Evolutionary conservation across 2,329 filamentous ascomycete genomes (phyloP), one percentile per base, ranked within the genome.

Genomic region (Thelonectria olida): DNA sequence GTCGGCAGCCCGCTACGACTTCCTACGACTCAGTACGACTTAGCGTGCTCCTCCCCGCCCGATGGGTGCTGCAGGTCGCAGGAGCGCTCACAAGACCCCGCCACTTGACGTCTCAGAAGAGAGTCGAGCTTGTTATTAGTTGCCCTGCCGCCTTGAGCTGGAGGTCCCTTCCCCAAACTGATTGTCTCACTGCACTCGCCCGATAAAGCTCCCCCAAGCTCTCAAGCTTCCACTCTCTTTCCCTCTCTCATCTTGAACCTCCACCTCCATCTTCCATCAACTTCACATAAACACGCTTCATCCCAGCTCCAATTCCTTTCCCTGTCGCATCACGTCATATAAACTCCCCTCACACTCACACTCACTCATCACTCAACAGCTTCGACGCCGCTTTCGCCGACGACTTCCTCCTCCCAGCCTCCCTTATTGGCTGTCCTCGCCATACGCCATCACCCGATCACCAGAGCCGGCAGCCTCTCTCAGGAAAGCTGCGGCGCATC

Each of bases 401-500:
- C 52, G 60, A 68, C 54, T 45, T 23, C 20, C 62, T 73, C 44
- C 65, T 68, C 47, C 63, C 67, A 23, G 62, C 61, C 55, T 67
- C 66, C 36, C 52, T 67, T 58, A 6, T 12, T 12, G 64, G 65
- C 45, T 74, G 69, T 53, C 68, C 66, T 45, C 69, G 62, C 34
- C 73, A 72, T 58, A 65, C 55, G 39, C 57, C 66, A 44, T 64
- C 69, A 5, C 61, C 63, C 27, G 58, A 72, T 56, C 61, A 51
- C 38, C 65, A 69, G 23, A 58, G 41, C 34, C 67, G 51, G 41
- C 56, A 59, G 27, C 54, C 64, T 41, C 62, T 67, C 13, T 47
- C 65, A 9, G 67, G 64, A 53, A 76, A 66, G 49, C 66, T 73
- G 17, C 72, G 75, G 41, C 73, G 74, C 47, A 56, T 74, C 28